A percentile compares a stretch with the other conserved stretches of the same genome.
Evolutionary conservation across 371 early-diverging fungal genomes (phyloP).

Genomic region (Mortierella sp.): DNA sequence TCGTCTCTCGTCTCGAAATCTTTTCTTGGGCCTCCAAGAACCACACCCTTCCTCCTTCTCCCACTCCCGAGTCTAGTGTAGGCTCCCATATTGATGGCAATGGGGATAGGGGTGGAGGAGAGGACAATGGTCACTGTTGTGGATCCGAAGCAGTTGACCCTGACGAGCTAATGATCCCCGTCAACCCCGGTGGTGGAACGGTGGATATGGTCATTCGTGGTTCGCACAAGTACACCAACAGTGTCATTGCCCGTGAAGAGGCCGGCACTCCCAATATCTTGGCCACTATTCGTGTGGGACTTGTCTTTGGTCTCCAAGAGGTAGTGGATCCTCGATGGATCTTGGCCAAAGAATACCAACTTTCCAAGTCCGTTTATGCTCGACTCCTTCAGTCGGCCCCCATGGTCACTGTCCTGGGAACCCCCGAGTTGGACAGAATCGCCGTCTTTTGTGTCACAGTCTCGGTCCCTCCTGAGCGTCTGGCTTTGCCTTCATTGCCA

Average conservation of each 20-base stretch:
- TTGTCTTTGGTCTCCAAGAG: slow-evolving; percentile 1
- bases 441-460: not conserved
- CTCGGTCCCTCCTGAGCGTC: not conserved
- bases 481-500: too few relatives aligned
- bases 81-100: too few relatives aligned
- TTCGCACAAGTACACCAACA: not conserved
- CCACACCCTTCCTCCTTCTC: not conserved
- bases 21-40: not conserved
- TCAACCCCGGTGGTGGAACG: not conserved
- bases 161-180: not conserved
- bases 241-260: not conserved
- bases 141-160: too few relatives aligned
- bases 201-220: not conserved
- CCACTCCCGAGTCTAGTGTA: too few relatives aligned
- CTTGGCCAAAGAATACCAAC: slow-evolving; percentile 1
- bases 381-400: not conserved
- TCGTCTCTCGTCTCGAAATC: not conserved
- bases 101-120: too few relatives aligned
- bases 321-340: not conserved
- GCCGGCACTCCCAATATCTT: slow-evolving; percentile 1
- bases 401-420: not conserved
- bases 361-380: not conserved
- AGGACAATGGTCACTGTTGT: too few relatives aligned
- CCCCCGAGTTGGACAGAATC: not conserved
- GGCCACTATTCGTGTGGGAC: not conserved